These are phyloP conservation scores for Psidium guajava DNA, from an alignment of 345 rosid species.

Conservation along the genomic window DNA sequence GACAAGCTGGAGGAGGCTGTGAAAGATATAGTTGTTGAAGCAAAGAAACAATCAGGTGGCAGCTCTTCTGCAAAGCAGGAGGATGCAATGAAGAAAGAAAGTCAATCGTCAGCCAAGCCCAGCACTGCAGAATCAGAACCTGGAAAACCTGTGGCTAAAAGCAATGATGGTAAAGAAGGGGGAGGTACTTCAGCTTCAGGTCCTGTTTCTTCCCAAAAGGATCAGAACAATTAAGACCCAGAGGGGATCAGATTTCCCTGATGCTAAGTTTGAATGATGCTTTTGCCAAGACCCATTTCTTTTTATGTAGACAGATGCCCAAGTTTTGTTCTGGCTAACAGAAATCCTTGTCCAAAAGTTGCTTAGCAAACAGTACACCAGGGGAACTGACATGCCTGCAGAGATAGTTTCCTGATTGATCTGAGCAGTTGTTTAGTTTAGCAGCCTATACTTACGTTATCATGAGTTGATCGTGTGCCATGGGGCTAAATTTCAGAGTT, in stretches of 20 bases:
- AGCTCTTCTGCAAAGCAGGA: slow-evolving; percentile 19
- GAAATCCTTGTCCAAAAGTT: not conserved
- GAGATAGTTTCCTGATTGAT: not conserved
- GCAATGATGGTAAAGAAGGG: not conserved
- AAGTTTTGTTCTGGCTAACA: not conserved
- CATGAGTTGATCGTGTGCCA: not conserved
- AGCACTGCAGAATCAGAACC: not conserved
- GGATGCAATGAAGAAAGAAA: slow-evolving; percentile 12
- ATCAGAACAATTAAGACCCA: slow-evolving; percentile 10
- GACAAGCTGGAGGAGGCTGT: slow-evolving; percentile 61
- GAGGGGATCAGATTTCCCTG: slow-evolving; percentile 1
- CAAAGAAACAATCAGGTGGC: slow-evolving; percentile 35
- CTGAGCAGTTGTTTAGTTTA: not conserved
- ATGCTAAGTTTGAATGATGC: not conserved
- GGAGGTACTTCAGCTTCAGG: not conserved
- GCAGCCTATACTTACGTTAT: not conserved
- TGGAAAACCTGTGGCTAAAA: not conserved
- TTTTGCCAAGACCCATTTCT: not conserved
- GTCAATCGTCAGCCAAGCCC: not conserved
- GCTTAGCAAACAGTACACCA: not conserved
- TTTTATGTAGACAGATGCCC: not conserved
- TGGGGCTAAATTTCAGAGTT: not conserved
- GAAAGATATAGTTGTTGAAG: slow-evolving; percentile 46
- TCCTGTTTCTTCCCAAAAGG: slow-evolving; percentile 9
- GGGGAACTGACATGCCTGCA: not conserved